These are phyloP conservation scores for Durio zibethinus DNA, from an alignment of 345 rosid genomes.

Conservation along the genomic window DNA sequence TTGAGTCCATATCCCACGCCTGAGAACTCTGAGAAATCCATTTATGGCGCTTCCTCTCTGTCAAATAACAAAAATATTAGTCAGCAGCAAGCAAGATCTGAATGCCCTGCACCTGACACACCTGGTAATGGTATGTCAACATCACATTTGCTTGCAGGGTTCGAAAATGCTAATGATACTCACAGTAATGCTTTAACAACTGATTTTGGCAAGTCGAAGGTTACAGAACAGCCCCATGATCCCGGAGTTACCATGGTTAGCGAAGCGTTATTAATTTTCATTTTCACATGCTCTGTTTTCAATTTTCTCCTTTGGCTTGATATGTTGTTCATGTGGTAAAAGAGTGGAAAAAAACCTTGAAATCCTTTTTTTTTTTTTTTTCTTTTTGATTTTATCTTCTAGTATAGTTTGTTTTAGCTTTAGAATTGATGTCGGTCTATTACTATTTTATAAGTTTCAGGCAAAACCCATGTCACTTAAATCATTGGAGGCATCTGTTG, in stretches of 20 bases:
- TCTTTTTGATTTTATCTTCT: neutral
- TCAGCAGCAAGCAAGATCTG: constrained; percentile 57
- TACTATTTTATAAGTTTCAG: constrained; percentile 42
- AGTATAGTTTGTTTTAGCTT: neutral
- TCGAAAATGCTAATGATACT: constrained; percentile 54
- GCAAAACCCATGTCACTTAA: constrained; percentile 65
- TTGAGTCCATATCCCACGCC: constrained; percentile 79
- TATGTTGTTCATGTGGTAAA: neutral
- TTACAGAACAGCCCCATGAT: constrained; percentile 71
- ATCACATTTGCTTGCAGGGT: constrained; percentile 77
- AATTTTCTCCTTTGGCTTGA: neutral
- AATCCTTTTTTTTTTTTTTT: neutral
- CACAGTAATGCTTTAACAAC: constrained; percentile 46
- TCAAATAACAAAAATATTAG: constrained; percentile 53
- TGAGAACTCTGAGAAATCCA: constrained; percentile 74
- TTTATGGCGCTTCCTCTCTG: constrained; percentile 48
- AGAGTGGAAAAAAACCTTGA: neutral
- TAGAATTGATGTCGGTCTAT: neutral
- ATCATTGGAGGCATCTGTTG: constrained; percentile 62
- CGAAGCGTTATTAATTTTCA: constrained; percentile 9
- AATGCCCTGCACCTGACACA: constrained; percentile 80
- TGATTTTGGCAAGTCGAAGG: constrained; percentile 53
- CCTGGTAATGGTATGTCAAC: constrained; percentile 68
- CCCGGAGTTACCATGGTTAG: constrained; percentile 71
- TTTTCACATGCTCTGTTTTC: constrained; percentile 4